These are phyloP conservation scores for Volvariella surrecta DNA, from an alignment of 1,284 basidiomycete species.

Conservation along the genomic window DNA sequence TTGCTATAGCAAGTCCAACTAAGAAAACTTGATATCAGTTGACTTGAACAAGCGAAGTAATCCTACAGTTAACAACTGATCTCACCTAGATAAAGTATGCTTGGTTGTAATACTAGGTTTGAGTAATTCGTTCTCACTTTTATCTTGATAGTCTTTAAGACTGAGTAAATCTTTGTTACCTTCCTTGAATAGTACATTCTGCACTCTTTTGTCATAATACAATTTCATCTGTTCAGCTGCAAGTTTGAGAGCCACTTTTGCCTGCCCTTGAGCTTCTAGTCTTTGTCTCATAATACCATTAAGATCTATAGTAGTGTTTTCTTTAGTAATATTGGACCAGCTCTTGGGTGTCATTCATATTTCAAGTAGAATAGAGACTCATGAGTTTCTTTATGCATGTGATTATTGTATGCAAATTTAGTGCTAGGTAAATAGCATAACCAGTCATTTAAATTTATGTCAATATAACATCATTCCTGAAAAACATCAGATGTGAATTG, in stretches of 20 bases:
- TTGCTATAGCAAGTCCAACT: too few species aligned
- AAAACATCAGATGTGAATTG: not conserved
- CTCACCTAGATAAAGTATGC: too few species aligned
- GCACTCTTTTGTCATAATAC: constrained; percentile 1
- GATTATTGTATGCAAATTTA: constrained; percentile 25
- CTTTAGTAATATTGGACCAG: not conserved
- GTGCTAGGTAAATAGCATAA: constrained; percentile 17
- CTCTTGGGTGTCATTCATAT: constrained; percentile 1
- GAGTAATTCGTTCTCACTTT: not conserved
- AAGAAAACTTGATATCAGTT: too few species aligned
- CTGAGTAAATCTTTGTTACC: not conserved
- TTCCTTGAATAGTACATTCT: not conserved
- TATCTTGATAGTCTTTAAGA: not conserved
- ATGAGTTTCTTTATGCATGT: constrained; percentile 15
- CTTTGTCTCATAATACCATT: not conserved
- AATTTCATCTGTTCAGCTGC: not conserved
- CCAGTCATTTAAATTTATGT: constrained; percentile 31
- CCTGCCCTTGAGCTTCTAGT: not conserved
- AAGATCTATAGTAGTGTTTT: not conserved
- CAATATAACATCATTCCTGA: constrained; percentile 12
- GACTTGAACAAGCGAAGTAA: too few species aligned
- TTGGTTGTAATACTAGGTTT: not conserved
- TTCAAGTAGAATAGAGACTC: constrained; percentile 13
- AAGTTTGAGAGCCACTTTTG: not conserved
- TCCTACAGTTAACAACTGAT: too few species aligned